Evolutionary conservation across 805 yeast genomes (phyloP).

Genomic region (Osmozyma mogii): DNA sequence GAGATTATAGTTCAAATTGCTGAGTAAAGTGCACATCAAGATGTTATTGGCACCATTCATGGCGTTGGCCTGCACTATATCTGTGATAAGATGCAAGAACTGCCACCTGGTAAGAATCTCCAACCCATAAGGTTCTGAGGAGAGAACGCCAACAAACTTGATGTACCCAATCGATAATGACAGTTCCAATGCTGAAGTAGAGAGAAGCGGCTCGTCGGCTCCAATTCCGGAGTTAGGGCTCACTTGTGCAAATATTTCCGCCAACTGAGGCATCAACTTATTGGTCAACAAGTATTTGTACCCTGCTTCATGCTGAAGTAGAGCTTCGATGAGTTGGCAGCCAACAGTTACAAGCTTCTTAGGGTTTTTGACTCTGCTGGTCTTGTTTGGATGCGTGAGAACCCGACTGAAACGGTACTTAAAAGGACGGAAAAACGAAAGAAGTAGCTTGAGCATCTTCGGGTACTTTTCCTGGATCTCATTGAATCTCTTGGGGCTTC

Average conservation of each 20-base stretch:
- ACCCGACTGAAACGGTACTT: constrained; percentile 61
- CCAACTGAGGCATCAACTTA: constrained; percentile 78
- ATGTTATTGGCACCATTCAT: constrained; percentile 31
- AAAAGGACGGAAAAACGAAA: constrained; percentile 88
- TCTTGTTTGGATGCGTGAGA: constrained; percentile 8
- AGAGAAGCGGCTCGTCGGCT: constrained; percentile 68
- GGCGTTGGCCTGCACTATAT: constrained; percentile 48
- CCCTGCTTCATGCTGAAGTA: constrained; percentile 60
- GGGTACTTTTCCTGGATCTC: constrained; percentile 68
- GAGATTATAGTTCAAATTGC: constrained; percentile 50
- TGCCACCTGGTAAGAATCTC: constrained; percentile 74
- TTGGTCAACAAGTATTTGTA: constrained; percentile 57
- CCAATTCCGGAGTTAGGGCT: constrained; percentile 73
- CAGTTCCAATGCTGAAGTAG: constrained; percentile 46
- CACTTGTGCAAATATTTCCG: constrained; percentile 80
- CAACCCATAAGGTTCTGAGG: constrained; percentile 54
- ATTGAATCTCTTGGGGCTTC: constrained; percentile 63
- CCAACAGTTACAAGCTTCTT: constrained; percentile 64
- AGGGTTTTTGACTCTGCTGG: constrained; percentile 29
- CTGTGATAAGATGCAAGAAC: constrained; percentile 71
- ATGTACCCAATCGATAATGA: constrained; percentile 75
- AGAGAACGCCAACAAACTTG: constrained; percentile 66
- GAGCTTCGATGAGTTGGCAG: constrained; percentile 59
- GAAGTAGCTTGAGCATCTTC: constrained; percentile 73
- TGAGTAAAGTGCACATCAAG: constrained; percentile 48